Evolutionary conservation across 805 yeast genomes (phyloP).

Genomic region (Saturnispora galanensis): DNA sequence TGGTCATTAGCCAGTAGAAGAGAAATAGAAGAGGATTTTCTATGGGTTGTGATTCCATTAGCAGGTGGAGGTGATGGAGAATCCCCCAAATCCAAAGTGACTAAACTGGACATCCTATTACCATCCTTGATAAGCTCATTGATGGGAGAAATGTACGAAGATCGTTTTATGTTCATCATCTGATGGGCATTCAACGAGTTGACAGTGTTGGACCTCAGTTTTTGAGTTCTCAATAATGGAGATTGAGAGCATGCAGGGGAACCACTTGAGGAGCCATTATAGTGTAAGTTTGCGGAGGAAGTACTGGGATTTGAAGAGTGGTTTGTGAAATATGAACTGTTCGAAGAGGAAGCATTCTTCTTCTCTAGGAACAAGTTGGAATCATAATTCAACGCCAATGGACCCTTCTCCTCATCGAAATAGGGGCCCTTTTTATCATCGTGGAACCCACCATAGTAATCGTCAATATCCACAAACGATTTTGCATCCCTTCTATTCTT

Average conservation of each 20-base stretch:
- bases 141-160: constrained; percentile 22
- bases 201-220: not conserved
- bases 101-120: not conserved
- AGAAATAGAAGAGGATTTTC: not conserved
- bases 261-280: too few species aligned
- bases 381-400: constrained; percentile 10
- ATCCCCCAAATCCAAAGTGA: not conserved
- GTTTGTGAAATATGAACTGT: constrained; percentile 9
- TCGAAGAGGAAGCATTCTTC: constrained; percentile 7
- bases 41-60: not conserved
- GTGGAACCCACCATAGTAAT: constrained; percentile 14
- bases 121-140: constrained; percentile 15
- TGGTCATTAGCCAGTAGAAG: not conserved
- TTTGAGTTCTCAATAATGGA: constrained; percentile 11
- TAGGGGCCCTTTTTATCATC: constrained; percentile 8
- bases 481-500: constrained; percentile 20
- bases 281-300: constrained; percentile 2
- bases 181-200: not conserved
- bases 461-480: constrained; percentile 11
- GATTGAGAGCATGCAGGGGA: too few species aligned
- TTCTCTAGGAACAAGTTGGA: constrained; percentile 10
- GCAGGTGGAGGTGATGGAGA: too few species aligned
- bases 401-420: constrained; percentile 9
- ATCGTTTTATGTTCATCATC: constrained; percentile 8
- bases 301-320: constrained; percentile 7